These are phyloP conservation scores for Quercus tomentella DNA, from an alignment of 331 rosid genomes.

Conservation along the genomic window DNA sequence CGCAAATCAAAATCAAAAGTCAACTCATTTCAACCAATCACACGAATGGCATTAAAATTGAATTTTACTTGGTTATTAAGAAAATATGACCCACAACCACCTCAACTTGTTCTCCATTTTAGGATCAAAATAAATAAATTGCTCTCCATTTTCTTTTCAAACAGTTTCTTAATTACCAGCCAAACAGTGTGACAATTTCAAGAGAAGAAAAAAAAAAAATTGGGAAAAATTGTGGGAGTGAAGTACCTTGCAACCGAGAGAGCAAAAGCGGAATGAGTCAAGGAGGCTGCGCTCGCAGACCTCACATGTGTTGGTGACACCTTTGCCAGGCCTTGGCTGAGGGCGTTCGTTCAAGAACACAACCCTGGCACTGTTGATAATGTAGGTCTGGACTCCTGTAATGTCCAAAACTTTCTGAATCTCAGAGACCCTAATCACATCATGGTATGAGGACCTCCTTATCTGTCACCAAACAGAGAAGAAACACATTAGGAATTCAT, in stretches of 20 bases:
- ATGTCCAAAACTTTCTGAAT: constrained; percentile 96
- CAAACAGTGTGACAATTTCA: not conserved
- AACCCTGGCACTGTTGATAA: constrained; percentile 95
- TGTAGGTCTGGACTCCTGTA: constrained; percentile 89
- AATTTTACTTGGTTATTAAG: too few species aligned
- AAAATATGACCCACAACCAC: too few species aligned
- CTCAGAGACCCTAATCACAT: constrained; percentile 88
- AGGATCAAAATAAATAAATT: too few species aligned
- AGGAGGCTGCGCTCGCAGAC: constrained; percentile 98
- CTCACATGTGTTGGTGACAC: constrained; percentile 96
- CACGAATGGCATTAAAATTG: constrained; percentile 3
- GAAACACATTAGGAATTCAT: not conserved
- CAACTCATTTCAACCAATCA: constrained; percentile 35
- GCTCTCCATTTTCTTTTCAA: not conserved
- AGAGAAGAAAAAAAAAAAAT: not conserved
- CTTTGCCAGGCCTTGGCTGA: constrained; percentile 99
- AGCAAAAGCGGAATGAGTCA: constrained; percentile 90
- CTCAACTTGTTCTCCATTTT: not conserved
- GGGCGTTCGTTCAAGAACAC: constrained; percentile 96
- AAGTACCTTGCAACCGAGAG: constrained; percentile 98
- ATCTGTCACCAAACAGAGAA: constrained; percentile 37
- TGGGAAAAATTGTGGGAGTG: constrained; percentile 3
- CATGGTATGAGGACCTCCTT: constrained; percentile 96
- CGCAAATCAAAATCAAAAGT: constrained; percentile 26
- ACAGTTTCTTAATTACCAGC: not conserved